phyloP scores from a whole-genome alignment of 495 filamentous ascomycete genomes.

The Aspergillus ostianus region DNA sequence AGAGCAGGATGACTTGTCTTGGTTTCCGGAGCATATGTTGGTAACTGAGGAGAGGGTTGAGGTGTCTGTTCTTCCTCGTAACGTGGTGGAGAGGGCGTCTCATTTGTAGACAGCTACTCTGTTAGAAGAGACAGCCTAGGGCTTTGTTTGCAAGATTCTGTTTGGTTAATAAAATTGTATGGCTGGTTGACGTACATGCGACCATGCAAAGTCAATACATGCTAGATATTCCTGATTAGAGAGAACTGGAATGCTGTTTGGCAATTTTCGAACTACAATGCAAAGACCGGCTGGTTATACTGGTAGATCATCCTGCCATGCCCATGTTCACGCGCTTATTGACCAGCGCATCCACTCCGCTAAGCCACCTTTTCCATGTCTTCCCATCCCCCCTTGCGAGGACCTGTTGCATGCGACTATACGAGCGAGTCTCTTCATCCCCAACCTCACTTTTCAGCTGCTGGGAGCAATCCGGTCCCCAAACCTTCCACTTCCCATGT shows the following conservation, averaged over 20 bases:
- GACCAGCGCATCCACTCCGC: slow-evolving; percentile 27
- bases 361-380: slow-evolving; percentile 25
- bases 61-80: slow-evolving; percentile 22
- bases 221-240: too few species aligned
- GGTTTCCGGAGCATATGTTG: slow-evolving; percentile 47
- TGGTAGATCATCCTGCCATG: neutral
- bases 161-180: too few species aligned
- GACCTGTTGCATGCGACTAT: slow-evolving; percentile 24
- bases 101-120: neutral
- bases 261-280: too few species aligned
- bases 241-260: too few species aligned
- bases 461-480: slow-evolving; percentile 21
- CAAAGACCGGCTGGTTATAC: too few species aligned
- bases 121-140: neutral
- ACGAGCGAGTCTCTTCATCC: slow-evolving; percentile 23
- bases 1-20: slow-evolving; percentile 25
- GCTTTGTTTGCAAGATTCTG: neutral
- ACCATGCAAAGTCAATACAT: too few species aligned
- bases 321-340: slow-evolving; percentile 24
- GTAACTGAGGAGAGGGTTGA: slow-evolving; percentile 40
- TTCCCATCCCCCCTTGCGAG: slow-evolving; percentile 21
- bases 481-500: slow-evolving; percentile 25
- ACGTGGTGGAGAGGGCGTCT: slow-evolving; percentile 2
- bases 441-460: slow-evolving; percentile 23
- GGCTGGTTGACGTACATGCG: too few species aligned